Conservation (phyloP, 805 yeast genomes). For the Kluyveromyces dobzhanskii region DNA sequence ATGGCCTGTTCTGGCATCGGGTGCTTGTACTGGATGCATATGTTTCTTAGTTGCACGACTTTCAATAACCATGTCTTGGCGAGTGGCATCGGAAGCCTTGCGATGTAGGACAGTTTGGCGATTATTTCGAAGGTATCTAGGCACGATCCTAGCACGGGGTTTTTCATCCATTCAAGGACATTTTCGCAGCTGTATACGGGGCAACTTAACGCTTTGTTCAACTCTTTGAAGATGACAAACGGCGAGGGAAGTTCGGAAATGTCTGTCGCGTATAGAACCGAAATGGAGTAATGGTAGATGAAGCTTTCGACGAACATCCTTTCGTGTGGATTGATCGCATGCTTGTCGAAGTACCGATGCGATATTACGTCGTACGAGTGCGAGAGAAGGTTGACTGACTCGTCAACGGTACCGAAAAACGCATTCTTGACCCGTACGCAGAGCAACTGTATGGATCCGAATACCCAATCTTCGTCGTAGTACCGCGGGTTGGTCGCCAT, state of each 20-base stretch:
- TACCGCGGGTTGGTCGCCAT: constrained; percentile 17
- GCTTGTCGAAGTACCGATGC: constrained; percentile 13
- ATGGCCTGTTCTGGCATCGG: constrained; percentile 11
- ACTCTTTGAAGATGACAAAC: constrained; percentile 30
- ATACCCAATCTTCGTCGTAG: constrained; percentile 33
- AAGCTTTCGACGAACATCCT: constrained; percentile 38
- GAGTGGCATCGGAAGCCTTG: constrained; percentile 19
- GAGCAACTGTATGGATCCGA: constrained; percentile 33
- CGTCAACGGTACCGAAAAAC: constrained; percentile 19
- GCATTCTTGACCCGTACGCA: constrained; percentile 33
- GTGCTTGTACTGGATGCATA: constrained; percentile 15
- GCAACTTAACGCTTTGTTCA: constrained; percentile 25
- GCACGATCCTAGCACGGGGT: constrained; percentile 36
- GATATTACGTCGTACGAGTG: constrained; percentile 32
- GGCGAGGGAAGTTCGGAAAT: constrained; percentile 35
- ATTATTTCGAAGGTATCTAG: constrained; percentile 31
- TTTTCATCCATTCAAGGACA: constrained; percentile 33
- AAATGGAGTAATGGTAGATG: constrained; percentile 34
- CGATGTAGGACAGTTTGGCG: constrained; percentile 33
- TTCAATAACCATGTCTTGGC: constrained; percentile 8
- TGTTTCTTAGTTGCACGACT: constrained; percentile 10
- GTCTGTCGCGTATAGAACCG: constrained; percentile 31
- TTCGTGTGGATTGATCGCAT: constrained; percentile 18
- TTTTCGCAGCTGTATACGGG: constrained; percentile 31
- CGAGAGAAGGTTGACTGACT: constrained; percentile 29